These are phyloP conservation scores for Paspalum notatum DNA, from an alignment of 176 grass and related monocot genomes.

Conservation along the genomic window DNA sequence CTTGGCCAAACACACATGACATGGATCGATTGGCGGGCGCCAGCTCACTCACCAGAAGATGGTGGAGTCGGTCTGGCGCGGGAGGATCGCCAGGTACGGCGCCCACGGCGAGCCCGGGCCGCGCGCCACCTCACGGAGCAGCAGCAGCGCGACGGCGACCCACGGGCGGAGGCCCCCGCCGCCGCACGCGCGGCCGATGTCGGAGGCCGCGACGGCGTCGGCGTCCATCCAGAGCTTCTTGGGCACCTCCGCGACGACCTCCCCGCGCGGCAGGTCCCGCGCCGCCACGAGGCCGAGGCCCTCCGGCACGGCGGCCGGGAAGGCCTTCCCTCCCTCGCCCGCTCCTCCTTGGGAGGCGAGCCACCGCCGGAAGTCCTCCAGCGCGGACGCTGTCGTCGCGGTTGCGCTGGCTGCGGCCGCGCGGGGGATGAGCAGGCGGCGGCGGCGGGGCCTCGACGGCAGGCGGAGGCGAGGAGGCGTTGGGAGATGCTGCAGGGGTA, in stretches of 20 bases:
- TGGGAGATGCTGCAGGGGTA: not conserved
- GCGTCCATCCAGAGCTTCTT: constrained; percentile 95
- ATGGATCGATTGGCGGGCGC: not conserved
- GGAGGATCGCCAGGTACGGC: constrained; percentile 81
- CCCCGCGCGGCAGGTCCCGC: constrained; percentile 60
- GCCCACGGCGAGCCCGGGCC: constrained; percentile 77
- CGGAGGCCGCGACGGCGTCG: constrained; percentile 74
- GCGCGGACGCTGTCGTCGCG: constrained; percentile 7
- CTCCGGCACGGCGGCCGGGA: constrained; percentile 64
- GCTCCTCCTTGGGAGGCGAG: constrained; percentile 55
- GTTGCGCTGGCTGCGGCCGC: constrained; percentile 18
- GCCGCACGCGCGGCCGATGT: constrained; percentile 57
- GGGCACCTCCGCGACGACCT: constrained; percentile 81
- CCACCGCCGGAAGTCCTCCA: constrained; percentile 78
- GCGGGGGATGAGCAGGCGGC: constrained; percentile 18
- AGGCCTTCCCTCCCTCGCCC: constrained; percentile 42
- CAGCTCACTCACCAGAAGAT: constrained; percentile 80
- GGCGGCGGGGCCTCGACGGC: constrained; percentile 7
- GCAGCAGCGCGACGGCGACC: constrained; percentile 78
- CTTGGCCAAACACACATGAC: constrained; percentile 33
- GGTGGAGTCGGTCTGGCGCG: constrained; percentile 75
- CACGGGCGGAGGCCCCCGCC: constrained; percentile 61
- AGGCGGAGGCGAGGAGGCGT: constrained; percentile 27
- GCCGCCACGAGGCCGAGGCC: constrained; percentile 79
- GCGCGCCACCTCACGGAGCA: constrained; percentile 63